phyloP scores from a whole-genome alignment of 208 protist species.

The Herpetomonas samuelpessoai region DNA sequence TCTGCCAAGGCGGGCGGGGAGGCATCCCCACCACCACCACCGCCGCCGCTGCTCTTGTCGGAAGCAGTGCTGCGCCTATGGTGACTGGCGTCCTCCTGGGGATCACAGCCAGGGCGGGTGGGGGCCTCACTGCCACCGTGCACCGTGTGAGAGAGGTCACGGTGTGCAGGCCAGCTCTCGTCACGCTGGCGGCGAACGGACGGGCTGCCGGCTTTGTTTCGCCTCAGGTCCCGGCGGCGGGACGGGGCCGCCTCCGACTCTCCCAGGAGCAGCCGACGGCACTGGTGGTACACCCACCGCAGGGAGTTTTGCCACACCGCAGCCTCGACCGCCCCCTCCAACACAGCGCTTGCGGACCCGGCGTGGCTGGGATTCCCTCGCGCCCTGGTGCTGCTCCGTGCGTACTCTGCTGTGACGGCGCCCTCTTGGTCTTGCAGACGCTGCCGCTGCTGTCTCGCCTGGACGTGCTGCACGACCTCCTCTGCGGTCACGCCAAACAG shows the following conservation, averaged over 20 bases:
- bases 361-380: background rate
- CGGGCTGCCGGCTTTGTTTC: background rate
- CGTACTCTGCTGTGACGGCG: background rate
- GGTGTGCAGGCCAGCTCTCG: too few relatives aligned
- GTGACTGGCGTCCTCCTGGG: too few relatives aligned
- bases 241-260: background rate
- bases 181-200: too few relatives aligned
- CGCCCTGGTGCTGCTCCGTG: background rate
- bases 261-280: constrained; percentile 16
- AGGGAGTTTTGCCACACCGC: constrained; percentile 32
- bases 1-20: too few relatives aligned
- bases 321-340: background rate
- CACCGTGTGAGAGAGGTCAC: too few relatives aligned
- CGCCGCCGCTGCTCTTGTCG: too few relatives aligned
- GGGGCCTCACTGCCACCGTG: too few relatives aligned
- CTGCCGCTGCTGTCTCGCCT: background rate
- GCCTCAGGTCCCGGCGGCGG: background rate
- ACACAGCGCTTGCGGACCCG: background rate
- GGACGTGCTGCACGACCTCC: constrained; percentile 18
- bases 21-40: too few relatives aligned
- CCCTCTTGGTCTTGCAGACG: background rate
- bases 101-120: too few relatives aligned
- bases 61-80: too few relatives aligned
- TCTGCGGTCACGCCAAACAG: constrained; percentile 44
- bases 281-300: constrained; percentile 35